phyloP scores from a whole-genome alignment of 1,284 basidiomycete genomes.

The Ustilago shanxiensis region DNA sequence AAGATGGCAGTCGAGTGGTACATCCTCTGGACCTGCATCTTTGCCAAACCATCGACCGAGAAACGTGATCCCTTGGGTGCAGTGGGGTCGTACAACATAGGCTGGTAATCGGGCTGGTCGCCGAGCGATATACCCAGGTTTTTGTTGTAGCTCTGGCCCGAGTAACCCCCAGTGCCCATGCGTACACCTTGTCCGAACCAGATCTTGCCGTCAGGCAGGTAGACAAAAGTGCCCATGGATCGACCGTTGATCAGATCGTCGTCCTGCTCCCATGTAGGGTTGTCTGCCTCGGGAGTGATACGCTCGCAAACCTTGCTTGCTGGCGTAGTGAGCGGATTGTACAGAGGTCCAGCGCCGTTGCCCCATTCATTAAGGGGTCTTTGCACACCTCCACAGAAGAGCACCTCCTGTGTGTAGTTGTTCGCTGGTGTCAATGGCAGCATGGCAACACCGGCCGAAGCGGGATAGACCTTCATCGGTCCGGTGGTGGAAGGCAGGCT shows the following conservation, averaged over 20 bases:
- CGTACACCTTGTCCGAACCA: constrained; percentile 61
- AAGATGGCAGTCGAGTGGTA: constrained; percentile 82
- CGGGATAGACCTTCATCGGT: constrained; percentile 79
- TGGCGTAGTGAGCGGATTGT: constrained; percentile 42
- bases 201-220: constrained; percentile 80
- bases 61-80: constrained; percentile 77
- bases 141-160: constrained; percentile 77
- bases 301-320: constrained; percentile 58
- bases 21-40: constrained; percentile 80
- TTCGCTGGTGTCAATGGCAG: constrained; percentile 88
- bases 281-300: constrained; percentile 53
- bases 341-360: constrained; percentile 50
- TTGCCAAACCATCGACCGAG: constrained; percentile 76
- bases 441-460: constrained; percentile 89
- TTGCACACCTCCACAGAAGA: constrained; percentile 88
- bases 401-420: constrained; percentile 84
- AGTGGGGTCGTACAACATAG: constrained; percentile 80
- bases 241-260: constrained; percentile 57
- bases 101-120: constrained; percentile 77
- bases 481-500: constrained; percentile 33
- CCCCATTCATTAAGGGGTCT: constrained; percentile 68
- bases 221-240: constrained; percentile 71
- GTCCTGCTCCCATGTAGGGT: constrained; percentile 48
- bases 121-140: constrained; percentile 45
- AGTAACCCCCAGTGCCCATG: constrained; percentile 77